Base-by-base conservation (phyloP, 768 basidiomycete genomes). In the Lentinula detonsa region DNA sequence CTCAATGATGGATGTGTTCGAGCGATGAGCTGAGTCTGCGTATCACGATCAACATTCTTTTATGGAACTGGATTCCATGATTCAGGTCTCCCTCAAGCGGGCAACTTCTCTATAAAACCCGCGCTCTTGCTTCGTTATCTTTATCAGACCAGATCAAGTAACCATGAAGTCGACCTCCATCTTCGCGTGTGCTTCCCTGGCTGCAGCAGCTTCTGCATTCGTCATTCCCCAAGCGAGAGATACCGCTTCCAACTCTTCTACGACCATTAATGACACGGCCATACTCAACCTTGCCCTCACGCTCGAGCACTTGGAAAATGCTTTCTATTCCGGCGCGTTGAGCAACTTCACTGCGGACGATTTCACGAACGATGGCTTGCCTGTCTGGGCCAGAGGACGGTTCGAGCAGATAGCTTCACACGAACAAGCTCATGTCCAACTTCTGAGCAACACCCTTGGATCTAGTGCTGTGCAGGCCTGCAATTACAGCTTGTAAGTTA, bases 401-500 rank as follows among this genome's bases (percentile, higher is more conserved):
- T 78, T 83, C 65, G 64, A 70, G 21, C 78, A 88, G 68, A 82
- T 89, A 57, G 70, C 71, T 23, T 70, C 74, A 37, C 85, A 88
- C 69, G 85, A 87, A 67, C 56, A 66, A 35, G 70, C 72, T 11
- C 88, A 90, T 69, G 84, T 85, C 62, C 66, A 76, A 6, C 77
- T 83, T 67, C 74, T 89, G 49, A 69, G 73, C 7, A 82, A 80
- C 4, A 76, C 76, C 23, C 71, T 80, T 4, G 75, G 73, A 0
- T 67, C 60, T 1, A 63, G 66, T 31, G 78, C 82, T 7, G 74
- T 80, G 9, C 57, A 79, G 66, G 73, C 83, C 1, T 90, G 88
- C 75, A 71, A 76, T 16, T 90, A 90, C 70, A 66, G 65, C 46
- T 87, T 89, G 84, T 85, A 61, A 51, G 81, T 72, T 28, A 28